Evolutionary conservation across 371 early-diverging fungal species (phyloP).

Genomic region (Chytridium lagenaria): DNA sequence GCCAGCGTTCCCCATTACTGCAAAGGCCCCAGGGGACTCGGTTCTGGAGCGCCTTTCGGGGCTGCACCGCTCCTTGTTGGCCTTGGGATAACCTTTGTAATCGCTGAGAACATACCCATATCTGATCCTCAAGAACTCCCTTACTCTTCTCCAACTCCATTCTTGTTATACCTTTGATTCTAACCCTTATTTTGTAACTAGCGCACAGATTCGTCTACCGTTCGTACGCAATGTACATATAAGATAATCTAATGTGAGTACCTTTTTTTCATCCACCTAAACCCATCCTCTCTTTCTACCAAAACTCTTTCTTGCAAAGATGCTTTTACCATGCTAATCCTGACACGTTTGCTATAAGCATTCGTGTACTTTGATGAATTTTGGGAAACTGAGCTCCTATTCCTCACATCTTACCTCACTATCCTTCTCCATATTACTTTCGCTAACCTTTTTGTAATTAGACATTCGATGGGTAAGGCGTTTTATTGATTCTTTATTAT

Average conservation of each 20-base stretch:
- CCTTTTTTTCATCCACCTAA: not conserved
- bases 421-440: not conserved
- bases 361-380: not conserved
- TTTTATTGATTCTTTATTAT: not conserved
- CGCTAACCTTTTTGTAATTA: not conserved
- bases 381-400: not conserved
- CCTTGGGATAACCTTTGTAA: not conserved
- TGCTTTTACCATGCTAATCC: constrained; percentile 2
- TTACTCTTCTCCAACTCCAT: too few species aligned
- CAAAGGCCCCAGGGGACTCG: not conserved
- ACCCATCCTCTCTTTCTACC: not conserved
- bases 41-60: not conserved
- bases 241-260: too few species aligned
- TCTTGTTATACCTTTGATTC: too few species aligned
- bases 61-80: not conserved
- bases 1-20: constrained; percentile 2
- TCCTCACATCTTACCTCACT: not conserved
- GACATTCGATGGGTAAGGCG: not conserved
- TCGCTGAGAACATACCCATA: not conserved
- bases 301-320: not conserved
- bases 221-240: too few species aligned
- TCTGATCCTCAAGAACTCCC: too few species aligned
- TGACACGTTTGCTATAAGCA: not conserved
- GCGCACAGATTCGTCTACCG: too few species aligned
- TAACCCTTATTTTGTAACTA: too few species aligned